Evolutionary conservation across 192 early-diverging fungal species (phyloP), one percentile per base, ranked within the genome.

Genomic region (Chytriomyces sp.): DNA sequence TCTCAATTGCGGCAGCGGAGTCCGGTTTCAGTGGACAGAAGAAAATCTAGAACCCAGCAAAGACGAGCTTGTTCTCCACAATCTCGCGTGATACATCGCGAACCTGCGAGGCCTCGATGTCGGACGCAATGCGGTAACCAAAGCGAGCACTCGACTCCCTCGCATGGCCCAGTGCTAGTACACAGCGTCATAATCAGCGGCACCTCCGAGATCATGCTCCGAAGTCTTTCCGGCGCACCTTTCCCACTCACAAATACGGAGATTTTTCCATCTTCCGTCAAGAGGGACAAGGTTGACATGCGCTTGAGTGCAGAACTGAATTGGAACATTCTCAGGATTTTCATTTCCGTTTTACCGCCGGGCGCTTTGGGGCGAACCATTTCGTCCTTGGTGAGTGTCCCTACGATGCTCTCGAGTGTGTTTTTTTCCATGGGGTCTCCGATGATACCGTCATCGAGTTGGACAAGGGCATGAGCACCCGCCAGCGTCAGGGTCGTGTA

Each of bases 351-450:
- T 78, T 75, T 57, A 64, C 70, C 56, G 61, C 81, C 77, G 26
- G 71, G 78, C 53, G 55, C 53, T 22, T 74, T 80, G 17, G 86
- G 80, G 0, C 81, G 79, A 17, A 92, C 82, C 19, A 84, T 70
- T 69, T 92, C 91, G 69, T 85, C 88, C 57, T 84, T 84, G 26
- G 81, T 83, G 34, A 99, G 79, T 33, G 89, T 85, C 92, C 94
- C 98, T 40, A 91, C 86, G 25, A 93, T 80, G 2, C 91, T 88
- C 44, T 96, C 93, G 40, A 99, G 77, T 38, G 96, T 94, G 65
- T 92, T 93, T 74, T 94, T 95, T 84, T 99, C 98, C 98, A 99
- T 98, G 5, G 98, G 98, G 76, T 99, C 98, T 52, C 98, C 98
- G 66, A 99, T 94, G 66, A 98, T 84, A 38, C 87, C 88, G 66